phyloP scores from a whole-genome alignment of 176 grass and related monocot genomes.

The Alloteropsis semialata region DNA sequence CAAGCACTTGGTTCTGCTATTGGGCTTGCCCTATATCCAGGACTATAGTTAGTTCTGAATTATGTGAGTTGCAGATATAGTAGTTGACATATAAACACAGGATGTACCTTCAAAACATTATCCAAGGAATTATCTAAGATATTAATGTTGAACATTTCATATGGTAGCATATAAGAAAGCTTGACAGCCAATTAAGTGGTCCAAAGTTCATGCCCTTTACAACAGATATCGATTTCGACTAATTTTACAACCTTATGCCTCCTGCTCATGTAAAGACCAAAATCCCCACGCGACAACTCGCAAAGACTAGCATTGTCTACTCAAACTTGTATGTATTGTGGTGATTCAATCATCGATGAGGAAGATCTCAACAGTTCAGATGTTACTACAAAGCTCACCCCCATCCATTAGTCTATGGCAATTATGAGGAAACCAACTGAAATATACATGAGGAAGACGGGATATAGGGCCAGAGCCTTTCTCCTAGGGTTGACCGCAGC shows the following conservation, averaged over 20 bases:
- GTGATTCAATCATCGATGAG: constrained; percentile 8
- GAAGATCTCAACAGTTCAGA: constrained; percentile 22
- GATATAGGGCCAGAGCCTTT: constrained; percentile 91
- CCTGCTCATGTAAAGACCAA: constrained; percentile 20
- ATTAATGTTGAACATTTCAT: neutral
- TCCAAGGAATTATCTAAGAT: neutral
- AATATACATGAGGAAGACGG: constrained; percentile 96
- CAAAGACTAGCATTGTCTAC: constrained; percentile 14
- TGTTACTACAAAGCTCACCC: constrained; percentile 22
- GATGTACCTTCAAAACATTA: neutral
- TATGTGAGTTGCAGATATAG: neutral
- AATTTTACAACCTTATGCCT: constrained; percentile 43
- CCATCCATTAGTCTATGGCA: constrained; percentile 65
- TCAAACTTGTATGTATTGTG: constrained; percentile 34
- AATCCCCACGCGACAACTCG: constrained; percentile 25
- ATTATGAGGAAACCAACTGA: constrained; percentile 97
- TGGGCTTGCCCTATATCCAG: too few relatives aligned
- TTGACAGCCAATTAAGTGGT: constrained; percentile 22
- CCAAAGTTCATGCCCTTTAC: constrained; percentile 34
- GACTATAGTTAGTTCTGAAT: too few relatives aligned
- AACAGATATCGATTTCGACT: constrained; percentile 35
- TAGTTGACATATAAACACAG: neutral
- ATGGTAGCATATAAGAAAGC: neutral
- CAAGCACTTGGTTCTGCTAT: too few relatives aligned
- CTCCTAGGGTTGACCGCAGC: constrained; percentile 92